Evolutionary conservation across 1,284 basidiomycete species (phyloP).

Genomic region (Cutaneotrichosporon sp.): DNA sequence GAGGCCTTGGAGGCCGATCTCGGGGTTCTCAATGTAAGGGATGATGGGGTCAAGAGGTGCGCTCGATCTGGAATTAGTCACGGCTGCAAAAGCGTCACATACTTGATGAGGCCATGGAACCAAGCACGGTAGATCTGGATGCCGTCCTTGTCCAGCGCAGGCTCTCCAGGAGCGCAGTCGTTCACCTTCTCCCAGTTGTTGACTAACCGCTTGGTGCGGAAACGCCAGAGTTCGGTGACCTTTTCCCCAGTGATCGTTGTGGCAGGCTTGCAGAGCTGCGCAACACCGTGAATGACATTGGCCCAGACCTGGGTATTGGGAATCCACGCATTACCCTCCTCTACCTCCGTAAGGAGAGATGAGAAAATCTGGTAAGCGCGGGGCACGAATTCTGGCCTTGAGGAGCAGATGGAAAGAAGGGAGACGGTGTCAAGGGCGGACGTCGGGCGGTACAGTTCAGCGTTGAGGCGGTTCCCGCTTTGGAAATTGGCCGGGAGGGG

Average conservation of each 20-base stretch:
- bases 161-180: neutral
- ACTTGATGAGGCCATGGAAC: conserved; percentile 39
- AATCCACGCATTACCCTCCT: conserved; percentile 11
- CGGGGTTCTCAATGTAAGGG: conserved; percentile 28
- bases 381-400: conserved; percentile 38
- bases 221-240: conserved; percentile 10
- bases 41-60: conserved; percentile 17
- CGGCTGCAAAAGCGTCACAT: conserved; percentile 10
- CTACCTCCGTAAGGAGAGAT: conserved; percentile 32
- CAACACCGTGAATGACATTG: conserved; percentile 38
- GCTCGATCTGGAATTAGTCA: neutral
- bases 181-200: conserved; percentile 31
- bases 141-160: conserved; percentile 28
- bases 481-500: conserved; percentile 31
- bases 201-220: conserved; percentile 6
- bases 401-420: conserved; percentile 46
- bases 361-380: conserved; percentile 46
- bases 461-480: conserved; percentile 17
- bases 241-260: neutral
- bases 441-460: conserved; percentile 37
- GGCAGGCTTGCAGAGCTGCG: conserved; percentile 18
- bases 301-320: conserved; percentile 44
- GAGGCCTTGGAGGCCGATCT: conserved; percentile 18
- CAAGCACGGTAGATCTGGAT: conserved; percentile 45
- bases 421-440: conserved; percentile 40